Base-by-base conservation (phyloP, 305 asterid species). In the Ilex paraguariensis region DNA sequence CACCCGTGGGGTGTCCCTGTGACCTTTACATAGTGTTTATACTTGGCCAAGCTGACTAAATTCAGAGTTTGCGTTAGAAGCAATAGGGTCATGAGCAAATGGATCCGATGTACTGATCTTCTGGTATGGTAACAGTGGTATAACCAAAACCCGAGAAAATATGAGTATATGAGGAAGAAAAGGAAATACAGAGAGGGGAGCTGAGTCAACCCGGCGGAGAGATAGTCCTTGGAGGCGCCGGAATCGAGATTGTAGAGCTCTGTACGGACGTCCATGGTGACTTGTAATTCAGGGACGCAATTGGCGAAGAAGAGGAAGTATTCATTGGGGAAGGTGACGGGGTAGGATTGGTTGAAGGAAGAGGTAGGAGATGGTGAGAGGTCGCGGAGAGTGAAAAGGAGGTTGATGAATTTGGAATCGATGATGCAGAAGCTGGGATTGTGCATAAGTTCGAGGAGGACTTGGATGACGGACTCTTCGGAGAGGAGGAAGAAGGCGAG, bases 1-100 rank as follows among this genome's bases (percentile, higher is more conserved):
- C 99, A 93, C 32, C 99, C 99, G 51, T 93, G 99, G 4, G 97
- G 92, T 45, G 97, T 93, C 70, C 99, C 99, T 0, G 97, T 87
- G 62, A 80, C 87, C 85, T 93, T 93, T 75, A 93, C 97, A 44
- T 87, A 93, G 66, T 93, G 97, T 70, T 90, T 90, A 68, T 93
- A 96, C 84, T 93, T 97, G 0, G 99, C 99, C 9, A 97, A 97
- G 57, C 74, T 81, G 3, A 93, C 82, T 77, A 93, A 67, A 67
- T 93, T 93, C 86, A 93, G 67, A 5, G 97, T 95, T 79, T 93
- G 90, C 85, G 84, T 79, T 56, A 90, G 46, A 46, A 93, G 90
- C 75, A 93, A 77, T 64, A 77, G 63, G 51, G 86, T 87, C 99
- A 93, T 93, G 50, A 93, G 77, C 50, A 81, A 31, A 77, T 93